These are phyloP conservation scores for Penicillium vulpinum DNA, from an alignment of 2,329 filamentous ascomycete genomes.

Conservation along the genomic window DNA sequence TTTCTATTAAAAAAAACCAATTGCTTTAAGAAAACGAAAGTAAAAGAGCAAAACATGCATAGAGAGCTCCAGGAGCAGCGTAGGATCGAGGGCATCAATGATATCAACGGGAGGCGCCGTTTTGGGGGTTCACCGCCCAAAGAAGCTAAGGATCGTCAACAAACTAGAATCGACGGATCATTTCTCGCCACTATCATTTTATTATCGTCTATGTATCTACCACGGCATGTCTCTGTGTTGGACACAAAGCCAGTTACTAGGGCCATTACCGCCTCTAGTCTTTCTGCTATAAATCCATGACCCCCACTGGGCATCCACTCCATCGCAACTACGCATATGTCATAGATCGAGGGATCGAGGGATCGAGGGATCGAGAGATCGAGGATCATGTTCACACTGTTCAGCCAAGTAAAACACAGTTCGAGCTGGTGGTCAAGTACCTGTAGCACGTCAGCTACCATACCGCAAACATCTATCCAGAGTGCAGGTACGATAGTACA, in stretches of 20 bases:
- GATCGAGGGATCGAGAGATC: too few relatives aligned
- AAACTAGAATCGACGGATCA: not conserved
- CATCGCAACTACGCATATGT: not conserved
- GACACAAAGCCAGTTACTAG: not conserved
- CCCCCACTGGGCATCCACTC: not conserved
- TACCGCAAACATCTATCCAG: not conserved
- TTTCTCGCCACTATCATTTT: not conserved
- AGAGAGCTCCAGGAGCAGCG: not conserved
- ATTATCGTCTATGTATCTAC: not conserved
- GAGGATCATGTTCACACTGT: not conserved
- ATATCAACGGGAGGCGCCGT: constrained; percentile 6
- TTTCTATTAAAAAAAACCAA: not conserved
- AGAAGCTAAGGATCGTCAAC: constrained; percentile 7
- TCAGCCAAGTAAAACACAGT: not conserved
- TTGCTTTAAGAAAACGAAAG: not conserved
- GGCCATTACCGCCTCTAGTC: not conserved
- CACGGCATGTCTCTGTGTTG: not conserved
- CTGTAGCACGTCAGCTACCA: constrained; percentile 2
- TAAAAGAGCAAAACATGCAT: not conserved
- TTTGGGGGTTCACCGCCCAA: not conserved
- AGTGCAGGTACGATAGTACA: not conserved
- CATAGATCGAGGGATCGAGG: too few relatives aligned
- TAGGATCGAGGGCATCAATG: constrained; percentile 1
- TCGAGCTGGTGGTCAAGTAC: not conserved
- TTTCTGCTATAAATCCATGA: not conserved